Evolutionary conservation across 371 early-diverging fungal species (phyloP).

Genomic region (Funneliformis caledonium): DNA sequence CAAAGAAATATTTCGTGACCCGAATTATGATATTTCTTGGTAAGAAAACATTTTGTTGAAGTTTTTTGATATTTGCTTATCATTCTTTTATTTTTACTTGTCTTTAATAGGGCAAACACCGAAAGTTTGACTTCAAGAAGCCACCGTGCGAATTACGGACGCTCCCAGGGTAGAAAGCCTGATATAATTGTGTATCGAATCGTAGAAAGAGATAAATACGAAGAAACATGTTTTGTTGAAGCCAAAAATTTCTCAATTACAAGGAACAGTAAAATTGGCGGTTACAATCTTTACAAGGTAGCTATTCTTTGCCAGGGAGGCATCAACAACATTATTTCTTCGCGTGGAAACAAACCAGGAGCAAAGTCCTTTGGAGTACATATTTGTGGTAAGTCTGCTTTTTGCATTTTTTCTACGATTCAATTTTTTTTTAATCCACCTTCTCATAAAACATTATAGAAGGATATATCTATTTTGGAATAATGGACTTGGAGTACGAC

Average conservation of each 20-base stretch:
- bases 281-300: slow-evolving; percentile 23
- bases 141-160: not conserved
- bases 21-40: slow-evolving; percentile 24
- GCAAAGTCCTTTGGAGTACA: slow-evolving; percentile 19
- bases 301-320: slow-evolving; percentile 3
- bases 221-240: slow-evolving; percentile 18
- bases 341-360: not conserved
- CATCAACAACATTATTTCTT: not conserved
- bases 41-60: not conserved
- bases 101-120: slow-evolving; percentile 15
- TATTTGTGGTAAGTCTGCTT: slow-evolving; percentile 19
- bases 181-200: slow-evolving; percentile 2
- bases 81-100: too few relatives aligned
- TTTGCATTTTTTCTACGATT: not conserved
- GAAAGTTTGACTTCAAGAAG: slow-evolving; percentile 4
- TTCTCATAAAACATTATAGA: slow-evolving; percentile 29
- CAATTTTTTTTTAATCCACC: not conserved
- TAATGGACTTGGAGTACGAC: slow-evolving; percentile 9
- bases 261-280: slow-evolving; percentile 9
- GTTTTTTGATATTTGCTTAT: not conserved
- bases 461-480: not conserved
- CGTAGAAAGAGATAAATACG: slow-evolving; percentile 1
- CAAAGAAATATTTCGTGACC: slow-evolving; percentile 12
- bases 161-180: not conserved
- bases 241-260: not conserved